Percentiles rank a stretch among this genome's conserved stretches.
These are phyloP conservation scores for Phytophthora melonis DNA, from an alignment of 352 stramenopile species.

Conservation along the genomic window DNA sequence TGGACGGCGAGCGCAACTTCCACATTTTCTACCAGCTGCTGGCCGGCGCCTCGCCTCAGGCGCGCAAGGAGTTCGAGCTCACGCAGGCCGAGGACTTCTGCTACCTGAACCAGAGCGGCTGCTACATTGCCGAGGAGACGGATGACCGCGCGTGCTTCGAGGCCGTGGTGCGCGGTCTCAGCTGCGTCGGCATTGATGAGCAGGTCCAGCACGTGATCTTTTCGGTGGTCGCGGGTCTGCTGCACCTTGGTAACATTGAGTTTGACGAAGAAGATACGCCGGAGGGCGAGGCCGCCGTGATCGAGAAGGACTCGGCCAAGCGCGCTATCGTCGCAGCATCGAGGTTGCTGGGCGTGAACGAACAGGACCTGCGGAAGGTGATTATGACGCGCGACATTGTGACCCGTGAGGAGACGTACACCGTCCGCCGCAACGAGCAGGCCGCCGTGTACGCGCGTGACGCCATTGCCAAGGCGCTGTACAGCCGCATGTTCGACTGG, in stretches of 20 bases:
- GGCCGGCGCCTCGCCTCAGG: slow-evolving; percentile 59
- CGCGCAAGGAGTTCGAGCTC: slow-evolving; percentile 71
- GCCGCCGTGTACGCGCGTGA: slow-evolving; percentile 91
- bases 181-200: slow-evolving; percentile 81
- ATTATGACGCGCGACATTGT: slow-evolving; percentile 90
- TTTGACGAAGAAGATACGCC: slow-evolving; percentile 93
- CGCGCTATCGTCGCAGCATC: slow-evolving; percentile 60
- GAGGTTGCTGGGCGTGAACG: slow-evolving; percentile 74
- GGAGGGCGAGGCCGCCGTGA: slow-evolving; percentile 79
- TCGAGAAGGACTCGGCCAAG: slow-evolving; percentile 77
- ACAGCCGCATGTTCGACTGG: slow-evolving; percentile 94
- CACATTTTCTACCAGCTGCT: slow-evolving; percentile 97
- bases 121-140: slow-evolving; percentile 93
- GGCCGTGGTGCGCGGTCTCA: slow-evolving; percentile 73
- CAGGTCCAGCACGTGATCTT: slow-evolving; percentile 89
- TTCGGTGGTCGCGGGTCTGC: slow-evolving; percentile 92
- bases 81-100: slow-evolving; percentile 89
- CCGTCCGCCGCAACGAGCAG: slow-evolving; percentile 81
- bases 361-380: slow-evolving; percentile 73
- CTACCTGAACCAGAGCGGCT: slow-evolving; percentile 95
- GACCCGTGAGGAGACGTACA: slow-evolving; percentile 87
- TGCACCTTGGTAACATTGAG: slow-evolving; percentile 97
- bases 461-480: slow-evolving; percentile 94
- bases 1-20: slow-evolving; percentile 94
- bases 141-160: slow-evolving; percentile 90